Evolutionary conservation across 2,329 filamentous ascomycete species (phyloP).

Genomic region (Phialocephala subalpina): DNA sequence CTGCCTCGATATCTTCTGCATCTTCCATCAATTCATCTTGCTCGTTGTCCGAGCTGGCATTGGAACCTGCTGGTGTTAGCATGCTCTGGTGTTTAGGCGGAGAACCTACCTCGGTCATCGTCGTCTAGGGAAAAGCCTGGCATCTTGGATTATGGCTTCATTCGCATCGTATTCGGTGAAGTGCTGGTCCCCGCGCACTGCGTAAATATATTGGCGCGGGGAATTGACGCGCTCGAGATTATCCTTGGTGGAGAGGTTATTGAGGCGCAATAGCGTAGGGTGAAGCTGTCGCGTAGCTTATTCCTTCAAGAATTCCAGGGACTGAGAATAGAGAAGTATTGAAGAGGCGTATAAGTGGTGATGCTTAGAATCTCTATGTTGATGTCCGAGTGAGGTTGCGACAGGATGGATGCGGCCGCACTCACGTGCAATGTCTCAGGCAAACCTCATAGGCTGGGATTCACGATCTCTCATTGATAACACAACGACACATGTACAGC

Average conservation of each 20-base stretch:
- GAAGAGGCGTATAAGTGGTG: not conserved
- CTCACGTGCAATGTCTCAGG: not conserved
- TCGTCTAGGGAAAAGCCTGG: constrained; percentile 43
- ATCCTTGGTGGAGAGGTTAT: not conserved
- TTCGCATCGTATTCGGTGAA: constrained; percentile 10
- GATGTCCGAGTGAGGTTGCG: not conserved
- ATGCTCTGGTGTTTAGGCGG: not conserved
- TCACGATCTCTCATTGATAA: too few species aligned
- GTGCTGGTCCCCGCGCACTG: not conserved
- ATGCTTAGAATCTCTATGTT: not conserved
- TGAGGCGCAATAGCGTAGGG: not conserved
- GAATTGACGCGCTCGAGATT: not conserved
- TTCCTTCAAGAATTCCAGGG: not conserved
- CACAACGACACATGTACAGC: too few species aligned
- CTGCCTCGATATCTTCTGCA: constrained; percentile 46
- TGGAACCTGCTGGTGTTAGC: constrained; percentile 43
- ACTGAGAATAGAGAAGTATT: not conserved
- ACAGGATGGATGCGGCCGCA: not conserved
- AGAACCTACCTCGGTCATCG: constrained; percentile 42
- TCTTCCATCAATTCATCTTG: constrained; percentile 66
- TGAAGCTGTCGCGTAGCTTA: not conserved
- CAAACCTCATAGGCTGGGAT: too few species aligned
- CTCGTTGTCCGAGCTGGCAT: constrained; percentile 58
- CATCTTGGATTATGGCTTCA: constrained; percentile 34
- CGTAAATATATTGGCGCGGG: constrained; percentile 11